phyloP scores from a whole-genome alignment of 1,284 basidiomycete genomes.

The Pseudozyma sp. region DNA sequence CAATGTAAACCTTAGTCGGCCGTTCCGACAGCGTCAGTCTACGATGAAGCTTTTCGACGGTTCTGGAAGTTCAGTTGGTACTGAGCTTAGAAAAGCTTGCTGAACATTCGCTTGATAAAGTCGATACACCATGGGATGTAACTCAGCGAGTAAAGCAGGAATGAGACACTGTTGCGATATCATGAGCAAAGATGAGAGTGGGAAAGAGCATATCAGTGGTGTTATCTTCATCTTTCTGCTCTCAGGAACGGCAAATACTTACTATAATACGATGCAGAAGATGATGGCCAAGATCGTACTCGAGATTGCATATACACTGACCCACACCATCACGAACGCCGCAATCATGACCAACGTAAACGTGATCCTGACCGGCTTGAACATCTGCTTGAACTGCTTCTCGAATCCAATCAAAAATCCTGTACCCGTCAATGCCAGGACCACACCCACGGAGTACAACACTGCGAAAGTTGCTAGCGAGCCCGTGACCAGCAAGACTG shows the following conservation, averaged over 20 bases:
- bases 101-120: constrained; percentile 58
- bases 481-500: constrained; percentile 81
- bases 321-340: constrained; percentile 62
- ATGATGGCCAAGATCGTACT: constrained; percentile 54
- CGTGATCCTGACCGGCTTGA: constrained; percentile 87
- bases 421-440: constrained; percentile 81
- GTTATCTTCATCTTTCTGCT: neutral
- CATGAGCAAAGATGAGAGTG: neutral
- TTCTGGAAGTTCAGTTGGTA: neutral
- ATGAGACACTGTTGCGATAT: constrained; percentile 28
- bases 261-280: constrained; percentile 63
- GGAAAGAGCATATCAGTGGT: constrained; percentile 1
- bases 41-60: neutral
- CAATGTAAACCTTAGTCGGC: no score
- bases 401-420: constrained; percentile 60
- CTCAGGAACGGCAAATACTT: constrained; percentile 10
- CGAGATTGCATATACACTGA: constrained; percentile 58
- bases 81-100: constrained; percentile 45
- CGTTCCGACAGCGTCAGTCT: no score
- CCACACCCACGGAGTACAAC: constrained; percentile 83
- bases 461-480: constrained; percentile 81
- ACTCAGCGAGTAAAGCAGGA: constrained; percentile 49
- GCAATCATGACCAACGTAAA: constrained; percentile 83
- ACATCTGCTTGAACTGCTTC: constrained; percentile 77
- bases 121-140: constrained; percentile 58